Conservation (phyloP, 2,329 filamentous ascomycete genomes). For the Kalaharituber pfeilii region DNA sequence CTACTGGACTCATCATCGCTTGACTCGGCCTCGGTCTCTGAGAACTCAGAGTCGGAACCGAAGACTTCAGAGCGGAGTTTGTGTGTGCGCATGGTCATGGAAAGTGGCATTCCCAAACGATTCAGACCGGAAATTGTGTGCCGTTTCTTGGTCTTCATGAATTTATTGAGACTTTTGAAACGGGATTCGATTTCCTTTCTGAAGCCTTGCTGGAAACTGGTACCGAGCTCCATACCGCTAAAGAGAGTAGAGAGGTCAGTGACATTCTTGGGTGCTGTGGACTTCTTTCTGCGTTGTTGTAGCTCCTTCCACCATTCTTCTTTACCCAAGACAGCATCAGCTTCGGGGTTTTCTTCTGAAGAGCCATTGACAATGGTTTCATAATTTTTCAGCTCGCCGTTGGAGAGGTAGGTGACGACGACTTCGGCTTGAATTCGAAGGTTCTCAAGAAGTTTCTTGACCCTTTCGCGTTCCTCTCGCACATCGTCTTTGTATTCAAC, state of each 20-base stretch:
- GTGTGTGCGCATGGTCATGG: constrained; percentile 50
- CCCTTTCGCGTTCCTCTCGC: constrained; percentile 54
- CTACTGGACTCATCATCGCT: constrained; percentile 22
- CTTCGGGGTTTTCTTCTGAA: constrained; percentile 39
- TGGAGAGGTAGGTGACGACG: constrained; percentile 65
- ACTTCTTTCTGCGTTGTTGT: constrained; percentile 29
- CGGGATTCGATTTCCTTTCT: constrained; percentile 9
- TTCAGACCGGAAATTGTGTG: constrained; percentile 17
- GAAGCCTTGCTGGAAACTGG: constrained; percentile 17
- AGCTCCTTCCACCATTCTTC: constrained; percentile 76
- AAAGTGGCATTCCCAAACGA: constrained; percentile 16
- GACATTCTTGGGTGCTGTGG: constrained; percentile 13
- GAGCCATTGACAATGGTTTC: constrained; percentile 62
- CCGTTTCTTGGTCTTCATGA: constrained; percentile 10
- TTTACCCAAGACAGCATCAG: constrained; percentile 48
- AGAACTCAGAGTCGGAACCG: constrained; percentile 29
- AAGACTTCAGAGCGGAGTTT: constrained; percentile 45
- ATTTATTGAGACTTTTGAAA: constrained; percentile 19
- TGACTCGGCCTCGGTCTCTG: constrained; percentile 25
- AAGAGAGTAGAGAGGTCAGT: constrained; percentile 15
- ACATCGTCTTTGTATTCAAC: constrained; percentile 79
- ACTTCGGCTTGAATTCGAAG: constrained; percentile 65
- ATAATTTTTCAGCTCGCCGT: constrained; percentile 53
- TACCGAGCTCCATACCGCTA: constrained; percentile 13
- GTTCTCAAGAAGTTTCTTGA: constrained; percentile 59